phyloP scores from a whole-genome alignment of 2,329 filamentous ascomycete genomes.

The Neopestalotiopsis sp. region DNA sequence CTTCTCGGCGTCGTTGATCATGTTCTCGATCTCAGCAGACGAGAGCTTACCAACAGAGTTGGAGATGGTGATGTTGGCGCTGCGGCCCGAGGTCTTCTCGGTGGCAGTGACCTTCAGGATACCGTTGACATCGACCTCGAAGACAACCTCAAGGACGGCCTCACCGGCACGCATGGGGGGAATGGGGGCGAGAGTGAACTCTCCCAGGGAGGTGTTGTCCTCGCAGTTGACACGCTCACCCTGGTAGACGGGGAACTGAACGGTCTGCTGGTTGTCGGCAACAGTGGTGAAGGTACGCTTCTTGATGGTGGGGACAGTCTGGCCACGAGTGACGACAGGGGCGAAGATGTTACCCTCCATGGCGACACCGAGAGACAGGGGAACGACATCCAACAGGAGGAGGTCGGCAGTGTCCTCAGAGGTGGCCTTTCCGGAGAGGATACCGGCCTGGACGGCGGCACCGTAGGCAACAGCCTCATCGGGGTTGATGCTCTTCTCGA shows the following conservation, averaged over 20 bases:
- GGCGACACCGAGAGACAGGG: slow-evolving; percentile 95
- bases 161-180: slow-evolving; percentile 93
- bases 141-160: slow-evolving; percentile 95
- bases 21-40: slow-evolving; percentile 92
- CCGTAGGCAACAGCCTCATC: slow-evolving; percentile 99
- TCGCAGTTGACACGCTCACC: slow-evolving; percentile 98
- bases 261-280: slow-evolving; percentile 76
- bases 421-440: slow-evolving; percentile 96
- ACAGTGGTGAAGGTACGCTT: slow-evolving; percentile 89
- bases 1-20: slow-evolving; percentile 96
- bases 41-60: slow-evolving; percentile 99
- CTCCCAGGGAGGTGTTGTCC: slow-evolving; percentile 96
- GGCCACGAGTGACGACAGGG: slow-evolving; percentile 82
- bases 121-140: slow-evolving; percentile 99
- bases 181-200: slow-evolving; percentile 92
- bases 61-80: slow-evolving; percentile 99
- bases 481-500: slow-evolving; percentile 99
- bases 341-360: slow-evolving; percentile 99
- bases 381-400: slow-evolving; percentile 93
- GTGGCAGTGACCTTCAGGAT: slow-evolving; percentile 99
- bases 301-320: slow-evolving; percentile 80
- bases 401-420: slow-evolving; percentile 94
- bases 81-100: slow-evolving; percentile 97
- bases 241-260: slow-evolving; percentile 93
- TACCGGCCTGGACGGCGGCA: slow-evolving; percentile 98